A percentile compares a stretch with the other conserved stretches of the same genome.
Conservation (phyloP, 2,329 filamentous ascomycete genomes). For the Aspergillus caelatus region DNA sequence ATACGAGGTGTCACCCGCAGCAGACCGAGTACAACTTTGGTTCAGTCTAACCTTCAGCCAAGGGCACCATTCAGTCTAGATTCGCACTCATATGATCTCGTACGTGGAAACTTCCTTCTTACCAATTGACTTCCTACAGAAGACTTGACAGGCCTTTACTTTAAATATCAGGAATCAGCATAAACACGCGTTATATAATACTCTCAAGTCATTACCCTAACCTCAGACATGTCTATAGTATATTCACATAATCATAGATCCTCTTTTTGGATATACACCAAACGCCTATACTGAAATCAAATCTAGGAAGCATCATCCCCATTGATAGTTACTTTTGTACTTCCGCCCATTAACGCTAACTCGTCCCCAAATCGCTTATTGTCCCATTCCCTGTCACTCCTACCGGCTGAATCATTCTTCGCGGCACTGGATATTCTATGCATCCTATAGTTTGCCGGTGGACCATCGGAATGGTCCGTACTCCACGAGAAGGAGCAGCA, state of each 20-base stretch:
- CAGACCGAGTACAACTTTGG: background rate
- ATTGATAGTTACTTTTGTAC: background rate
- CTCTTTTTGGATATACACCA: background rate
- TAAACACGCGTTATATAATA: background rate
- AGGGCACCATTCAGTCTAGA: background rate
- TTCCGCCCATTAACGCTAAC: background rate
- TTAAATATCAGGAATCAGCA: background rate
- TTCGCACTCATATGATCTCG: background rate
- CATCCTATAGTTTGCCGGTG: slow-evolving; percentile 1
- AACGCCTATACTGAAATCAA: background rate
- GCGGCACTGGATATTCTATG: background rate
- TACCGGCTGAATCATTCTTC: background rate
- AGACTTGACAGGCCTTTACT: too few species aligned
- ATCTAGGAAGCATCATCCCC: background rate
- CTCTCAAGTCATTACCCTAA: background rate
- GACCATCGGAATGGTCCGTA: background rate
- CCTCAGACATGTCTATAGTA: background rate
- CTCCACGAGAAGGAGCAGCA: slow-evolving; percentile 2
- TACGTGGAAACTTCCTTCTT: background rate
- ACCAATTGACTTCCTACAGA: too few species aligned
- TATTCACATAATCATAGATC: background rate
- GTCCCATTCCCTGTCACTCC: background rate
- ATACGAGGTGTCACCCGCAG: background rate
- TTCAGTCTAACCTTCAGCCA: background rate
- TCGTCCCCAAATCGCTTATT: background rate